These are phyloP conservation scores for Ramaria rubella DNA, from an alignment of 768 basidiomycete species.

Conservation along the genomic window DNA sequence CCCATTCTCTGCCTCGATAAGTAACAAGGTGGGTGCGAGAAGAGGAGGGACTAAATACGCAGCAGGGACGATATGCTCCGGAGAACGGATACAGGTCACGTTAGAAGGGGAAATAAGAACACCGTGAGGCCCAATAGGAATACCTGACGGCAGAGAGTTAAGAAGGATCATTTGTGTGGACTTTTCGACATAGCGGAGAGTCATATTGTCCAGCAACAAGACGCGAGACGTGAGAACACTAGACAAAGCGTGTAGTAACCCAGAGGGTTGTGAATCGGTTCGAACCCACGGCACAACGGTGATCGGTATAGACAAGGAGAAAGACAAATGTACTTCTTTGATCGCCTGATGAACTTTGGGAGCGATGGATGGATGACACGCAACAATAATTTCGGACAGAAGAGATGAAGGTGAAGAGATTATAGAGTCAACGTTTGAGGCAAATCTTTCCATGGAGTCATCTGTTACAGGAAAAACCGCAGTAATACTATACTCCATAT, in stretches of 20 bases:
- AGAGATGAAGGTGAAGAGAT: slow-evolving; percentile 33
- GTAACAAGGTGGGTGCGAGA: slow-evolving; percentile 33
- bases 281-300: neutral
- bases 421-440: slow-evolving; percentile 25
- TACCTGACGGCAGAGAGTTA: slow-evolving; percentile 29
- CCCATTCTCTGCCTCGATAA: slow-evolving; percentile 22
- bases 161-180: slow-evolving; percentile 35
- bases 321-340: slow-evolving; percentile 21
- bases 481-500: slow-evolving; percentile 31
- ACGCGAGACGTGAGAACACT: slow-evolving; percentile 42
- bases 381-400: slow-evolving; percentile 41
- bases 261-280: slow-evolving; percentile 19
- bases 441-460: slow-evolving; percentile 29
- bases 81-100: slow-evolving; percentile 28
- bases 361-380: slow-evolving; percentile 36
- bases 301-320: neutral
- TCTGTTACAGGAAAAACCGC: slow-evolving; percentile 43
- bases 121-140: slow-evolving; percentile 40
- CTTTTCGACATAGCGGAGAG: slow-evolving; percentile 30
- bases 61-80: slow-evolving; percentile 31
- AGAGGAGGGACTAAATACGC: slow-evolving; percentile 58
- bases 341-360: slow-evolving; percentile 31
- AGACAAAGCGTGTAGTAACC: slow-evolving; percentile 31
- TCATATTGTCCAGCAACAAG: slow-evolving; percentile 45
- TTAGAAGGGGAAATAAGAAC: slow-evolving; percentile 19